phyloP scores from a whole-genome alignment of 2,329 filamentous ascomycete genomes.

The Fusarium sacchari region DNA sequence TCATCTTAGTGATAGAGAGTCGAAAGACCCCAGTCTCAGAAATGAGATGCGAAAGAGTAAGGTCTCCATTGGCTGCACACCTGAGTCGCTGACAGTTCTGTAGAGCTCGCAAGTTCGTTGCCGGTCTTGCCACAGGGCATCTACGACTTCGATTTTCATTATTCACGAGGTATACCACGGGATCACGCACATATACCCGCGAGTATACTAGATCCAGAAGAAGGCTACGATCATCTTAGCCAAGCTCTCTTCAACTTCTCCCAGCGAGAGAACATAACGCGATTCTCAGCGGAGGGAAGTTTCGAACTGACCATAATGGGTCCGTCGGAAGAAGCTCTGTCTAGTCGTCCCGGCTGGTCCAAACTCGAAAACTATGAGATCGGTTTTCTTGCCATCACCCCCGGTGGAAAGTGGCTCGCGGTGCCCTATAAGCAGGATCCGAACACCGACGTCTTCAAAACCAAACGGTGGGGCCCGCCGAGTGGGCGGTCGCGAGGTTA shows the following conservation, averaged over 20 bases:
- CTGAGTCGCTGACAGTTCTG: neutral
- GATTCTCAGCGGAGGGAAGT: neutral
- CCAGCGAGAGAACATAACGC: neutral
- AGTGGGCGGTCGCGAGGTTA: neutral
- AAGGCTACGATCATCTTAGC: neutral
- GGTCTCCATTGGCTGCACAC: neutral
- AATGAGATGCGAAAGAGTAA: neutral
- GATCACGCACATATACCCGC: neutral
- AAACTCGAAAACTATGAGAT: constrained; percentile 7
- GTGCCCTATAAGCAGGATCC: neutral
- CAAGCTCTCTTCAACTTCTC: constrained; percentile 15
- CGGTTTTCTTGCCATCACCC: neutral
- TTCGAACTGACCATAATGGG: constrained; percentile 4
- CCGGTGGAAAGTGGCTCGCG: constrained; percentile 9
- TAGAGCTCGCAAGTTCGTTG: neutral
- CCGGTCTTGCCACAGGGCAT: neutral
- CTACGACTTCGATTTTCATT: constrained; percentile 2
- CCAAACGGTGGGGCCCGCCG: constrained; percentile 1
- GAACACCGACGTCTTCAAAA: neutral
- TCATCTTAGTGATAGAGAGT: constrained; percentile 11
- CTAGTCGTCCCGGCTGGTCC: neutral
- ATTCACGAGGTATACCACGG: neutral
- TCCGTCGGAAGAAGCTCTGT: neutral
- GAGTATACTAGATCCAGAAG: neutral
- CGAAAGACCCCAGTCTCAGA: neutral